Conservation (phyloP, 139 green algal species). For the Diplosphaera chodatii region DNA sequence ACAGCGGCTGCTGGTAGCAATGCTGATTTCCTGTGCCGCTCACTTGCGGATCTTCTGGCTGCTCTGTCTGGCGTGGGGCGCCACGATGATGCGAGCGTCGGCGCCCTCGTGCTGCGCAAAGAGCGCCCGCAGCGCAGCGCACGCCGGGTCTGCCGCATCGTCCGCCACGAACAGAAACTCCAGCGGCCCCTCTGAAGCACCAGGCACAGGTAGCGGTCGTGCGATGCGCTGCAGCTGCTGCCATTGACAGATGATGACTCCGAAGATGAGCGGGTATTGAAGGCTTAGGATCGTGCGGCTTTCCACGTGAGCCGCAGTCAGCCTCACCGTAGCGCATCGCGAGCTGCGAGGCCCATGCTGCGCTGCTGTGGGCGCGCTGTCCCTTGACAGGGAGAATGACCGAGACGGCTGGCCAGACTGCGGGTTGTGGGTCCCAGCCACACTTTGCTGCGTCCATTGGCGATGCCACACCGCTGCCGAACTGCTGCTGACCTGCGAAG, state of each 20-base stretch:
- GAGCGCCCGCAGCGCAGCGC: not conserved
- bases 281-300: not conserved
- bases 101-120: not conserved
- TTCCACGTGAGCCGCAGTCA: too few species aligned
- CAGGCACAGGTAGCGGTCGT: not conserved
- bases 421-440: not conserved
- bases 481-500: not conserved
- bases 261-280: not conserved
- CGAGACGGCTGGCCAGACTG: constrained; percentile 29
- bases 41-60: constrained; percentile 84
- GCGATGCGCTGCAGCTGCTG: not conserved
- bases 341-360: constrained; percentile 61
- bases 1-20: too few species aligned
- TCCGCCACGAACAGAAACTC: constrained; percentile 78
- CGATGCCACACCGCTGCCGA: too few species aligned
- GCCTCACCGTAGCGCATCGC: constrained; percentile 45
- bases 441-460: too few species aligned
- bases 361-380: constrained; percentile 40
- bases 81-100: constrained; percentile 29
- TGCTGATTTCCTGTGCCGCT: too few species aligned
- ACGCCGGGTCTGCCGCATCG: constrained; percentile 24
- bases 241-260: not conserved
- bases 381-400: constrained; percentile 70
- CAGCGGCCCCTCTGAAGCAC: constrained; percentile 38
- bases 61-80: constrained; percentile 29